These are phyloP conservation scores for Xylariales sp. DNA, from an alignment of 2,329 filamentous ascomycete species.

Conservation along the genomic window DNA sequence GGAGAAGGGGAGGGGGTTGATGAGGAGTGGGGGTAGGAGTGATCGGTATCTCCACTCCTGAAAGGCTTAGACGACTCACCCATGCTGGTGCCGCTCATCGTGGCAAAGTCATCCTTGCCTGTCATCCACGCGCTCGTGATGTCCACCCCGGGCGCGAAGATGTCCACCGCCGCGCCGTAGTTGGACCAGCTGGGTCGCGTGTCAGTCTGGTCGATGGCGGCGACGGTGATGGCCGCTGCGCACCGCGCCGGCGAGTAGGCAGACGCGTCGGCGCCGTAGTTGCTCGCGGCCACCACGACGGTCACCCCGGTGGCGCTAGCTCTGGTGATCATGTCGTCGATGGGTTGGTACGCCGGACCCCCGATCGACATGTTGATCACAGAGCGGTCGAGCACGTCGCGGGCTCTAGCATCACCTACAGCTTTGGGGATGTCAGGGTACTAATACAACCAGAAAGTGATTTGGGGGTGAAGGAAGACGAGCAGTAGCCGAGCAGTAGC, in stretches of 20 bases:
- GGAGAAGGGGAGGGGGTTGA: background rate
- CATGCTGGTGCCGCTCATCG: constrained; percentile 21
- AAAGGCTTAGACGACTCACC: too few relatives aligned
- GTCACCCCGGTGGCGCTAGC: constrained; percentile 17
- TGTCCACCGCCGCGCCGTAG: constrained; percentile 18
- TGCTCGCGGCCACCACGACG: constrained; percentile 20
- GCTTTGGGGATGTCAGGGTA: too few relatives aligned
- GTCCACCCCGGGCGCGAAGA: constrained; percentile 20
- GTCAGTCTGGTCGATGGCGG: constrained; percentile 16
- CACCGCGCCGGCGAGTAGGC: constrained; percentile 17
- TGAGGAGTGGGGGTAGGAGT: too few relatives aligned
- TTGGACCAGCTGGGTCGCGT: constrained; percentile 17
- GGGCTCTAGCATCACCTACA: constrained; percentile 17
- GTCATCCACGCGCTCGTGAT: constrained; percentile 17
- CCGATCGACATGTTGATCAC: constrained; percentile 25
- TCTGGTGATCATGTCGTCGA: constrained; percentile 16
- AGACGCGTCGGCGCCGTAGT: constrained; percentile 19
- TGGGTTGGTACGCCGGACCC: constrained; percentile 10
- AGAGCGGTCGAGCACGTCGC: constrained; percentile 13
- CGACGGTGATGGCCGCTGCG: constrained; percentile 19
- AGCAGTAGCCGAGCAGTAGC: too few relatives aligned
- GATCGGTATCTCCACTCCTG: too few relatives aligned
- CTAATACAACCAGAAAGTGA: too few relatives aligned
- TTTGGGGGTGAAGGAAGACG: too few relatives aligned
- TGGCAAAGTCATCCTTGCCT: constrained; percentile 11